Percentiles rank a stretch among this genome's conserved stretches.
phyloP scores from a whole-genome alignment of 2,329 filamentous ascomycete genomes.

The Clonostachys solani region DNA sequence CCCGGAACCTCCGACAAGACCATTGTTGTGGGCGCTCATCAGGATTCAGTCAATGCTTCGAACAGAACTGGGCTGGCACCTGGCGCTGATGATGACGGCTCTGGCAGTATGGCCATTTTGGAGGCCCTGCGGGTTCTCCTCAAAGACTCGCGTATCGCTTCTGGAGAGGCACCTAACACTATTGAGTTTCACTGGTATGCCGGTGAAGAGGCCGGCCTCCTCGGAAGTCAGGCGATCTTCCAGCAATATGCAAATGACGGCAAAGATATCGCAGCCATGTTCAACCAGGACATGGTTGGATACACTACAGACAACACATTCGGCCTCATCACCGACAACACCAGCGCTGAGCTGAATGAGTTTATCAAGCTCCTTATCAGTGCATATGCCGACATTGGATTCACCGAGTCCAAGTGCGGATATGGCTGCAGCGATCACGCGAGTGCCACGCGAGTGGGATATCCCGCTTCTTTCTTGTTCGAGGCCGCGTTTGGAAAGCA shows the following conservation, averaged over 20 bases:
- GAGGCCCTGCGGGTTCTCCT: constrained; percentile 43
- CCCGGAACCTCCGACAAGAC: constrained; percentile 27
- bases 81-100: constrained; percentile 45
- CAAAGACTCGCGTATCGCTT: constrained; percentile 12
- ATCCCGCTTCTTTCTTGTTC: too few relatives aligned
- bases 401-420: constrained; percentile 29
- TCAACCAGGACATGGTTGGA: constrained; percentile 48
- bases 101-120: constrained; percentile 39
- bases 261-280: constrained; percentile 34
- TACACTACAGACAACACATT: constrained; percentile 38
- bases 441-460: constrained; percentile 8
- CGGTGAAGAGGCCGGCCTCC: constrained; percentile 42
- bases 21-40: constrained; percentile 38
- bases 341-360: constrained; percentile 30
- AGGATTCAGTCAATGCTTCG: constrained; percentile 36
- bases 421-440: constrained; percentile 41
- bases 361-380: constrained; percentile 24
- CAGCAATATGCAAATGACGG: constrained; percentile 29
- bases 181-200: constrained; percentile 50
- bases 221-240: constrained; percentile 39
- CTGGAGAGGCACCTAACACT: constrained; percentile 35
- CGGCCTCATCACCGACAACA: constrained; percentile 39
- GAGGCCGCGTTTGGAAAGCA: too few relatives aligned
- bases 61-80: constrained; percentile 31
- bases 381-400: constrained; percentile 19